Percentiles rank a stretch among this genome's conserved stretches.
Evolutionary conservation across 257 asterid genomes (phyloP).

Genomic region (Misopates orontium): DNA sequence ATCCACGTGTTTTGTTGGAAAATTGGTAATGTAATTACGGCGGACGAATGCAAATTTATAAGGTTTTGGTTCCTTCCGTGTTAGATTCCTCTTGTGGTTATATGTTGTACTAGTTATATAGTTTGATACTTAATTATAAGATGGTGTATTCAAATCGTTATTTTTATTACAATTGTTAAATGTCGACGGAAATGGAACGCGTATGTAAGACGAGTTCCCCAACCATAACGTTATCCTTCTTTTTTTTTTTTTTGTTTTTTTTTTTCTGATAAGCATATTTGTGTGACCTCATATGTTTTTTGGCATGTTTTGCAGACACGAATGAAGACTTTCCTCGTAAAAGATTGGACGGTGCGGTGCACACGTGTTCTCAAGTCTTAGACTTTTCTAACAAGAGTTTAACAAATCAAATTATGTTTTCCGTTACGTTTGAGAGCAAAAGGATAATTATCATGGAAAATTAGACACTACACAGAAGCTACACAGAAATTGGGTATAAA

Average conservation of each 20-base stretch:
- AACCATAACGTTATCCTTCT: slow-evolving; percentile 13
- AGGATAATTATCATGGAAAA: too few relatives aligned
- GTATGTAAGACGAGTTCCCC: slow-evolving; percentile 36
- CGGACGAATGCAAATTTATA: background rate
- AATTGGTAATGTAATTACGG: background rate
- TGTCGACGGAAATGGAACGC: slow-evolving; percentile 9
- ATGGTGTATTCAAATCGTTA: background rate
- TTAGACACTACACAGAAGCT: too few relatives aligned
- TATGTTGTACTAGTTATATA: too few relatives aligned
- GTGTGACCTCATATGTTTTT: slow-evolving; percentile 32
- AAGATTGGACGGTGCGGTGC: slow-evolving; percentile 18
- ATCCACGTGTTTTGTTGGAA: background rate
- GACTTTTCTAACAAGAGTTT: background rate
- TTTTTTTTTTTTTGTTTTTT: slow-evolving; percentile 23
- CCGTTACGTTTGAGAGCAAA: too few relatives aligned
- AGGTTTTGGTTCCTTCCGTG: too few relatives aligned
- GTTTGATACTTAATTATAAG: background rate
- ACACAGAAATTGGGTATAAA: too few relatives aligned
- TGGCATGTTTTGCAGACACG: slow-evolving; percentile 28
- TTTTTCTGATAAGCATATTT: slow-evolving; percentile 19
- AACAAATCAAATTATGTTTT: too few relatives aligned
- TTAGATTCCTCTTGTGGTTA: too few relatives aligned
- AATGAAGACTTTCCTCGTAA: slow-evolving; percentile 12
- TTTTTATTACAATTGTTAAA: background rate
- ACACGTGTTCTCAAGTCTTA: slow-evolving; percentile 12